Conservation (phyloP, 352 stramenopile genomes). For the Chrysophaeum taylorii region DNA sequence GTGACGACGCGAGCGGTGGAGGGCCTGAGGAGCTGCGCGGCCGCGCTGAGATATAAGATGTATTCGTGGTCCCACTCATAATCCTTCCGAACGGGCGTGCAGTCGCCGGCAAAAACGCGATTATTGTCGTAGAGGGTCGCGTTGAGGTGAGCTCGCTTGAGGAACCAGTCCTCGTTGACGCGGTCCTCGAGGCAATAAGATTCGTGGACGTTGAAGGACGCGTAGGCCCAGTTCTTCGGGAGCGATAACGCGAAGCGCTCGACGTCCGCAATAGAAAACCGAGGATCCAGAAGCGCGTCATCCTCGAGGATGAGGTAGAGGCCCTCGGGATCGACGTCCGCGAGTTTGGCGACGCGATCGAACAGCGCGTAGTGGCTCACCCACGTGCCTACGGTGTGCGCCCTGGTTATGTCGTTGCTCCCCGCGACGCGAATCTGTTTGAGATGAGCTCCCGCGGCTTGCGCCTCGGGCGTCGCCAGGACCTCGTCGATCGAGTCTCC, state of each 20-base stretch:
- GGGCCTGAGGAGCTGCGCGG: neutral
- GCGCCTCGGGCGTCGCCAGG: neutral
- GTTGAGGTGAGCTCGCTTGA: neutral
- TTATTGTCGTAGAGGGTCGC: neutral
- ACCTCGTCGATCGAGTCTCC: neutral
- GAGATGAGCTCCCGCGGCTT: neutral
- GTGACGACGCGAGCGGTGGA: neutral
- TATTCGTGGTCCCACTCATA: neutral
- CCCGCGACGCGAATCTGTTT: neutral
- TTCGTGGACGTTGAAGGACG: conserved; percentile 5
- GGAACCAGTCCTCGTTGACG: conserved; percentile 1
- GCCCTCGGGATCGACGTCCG: neutral
- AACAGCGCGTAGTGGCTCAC: neutral
- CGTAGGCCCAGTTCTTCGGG: conserved; percentile 1
- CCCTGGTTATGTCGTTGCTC: neutral
- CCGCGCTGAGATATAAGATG: neutral
- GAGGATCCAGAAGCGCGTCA: neutral
- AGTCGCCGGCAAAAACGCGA: neutral
- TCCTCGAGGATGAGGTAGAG: conserved; percentile 8
- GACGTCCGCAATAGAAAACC: neutral
- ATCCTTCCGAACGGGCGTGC: neutral
- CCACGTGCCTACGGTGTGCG: neutral
- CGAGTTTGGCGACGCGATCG: neutral
- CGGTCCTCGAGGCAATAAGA: neutral
- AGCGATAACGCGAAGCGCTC: neutral